Evolutionary conservation across 805 yeast genomes (phyloP).

Genomic region (Cyberlindnera sargentensis): DNA sequence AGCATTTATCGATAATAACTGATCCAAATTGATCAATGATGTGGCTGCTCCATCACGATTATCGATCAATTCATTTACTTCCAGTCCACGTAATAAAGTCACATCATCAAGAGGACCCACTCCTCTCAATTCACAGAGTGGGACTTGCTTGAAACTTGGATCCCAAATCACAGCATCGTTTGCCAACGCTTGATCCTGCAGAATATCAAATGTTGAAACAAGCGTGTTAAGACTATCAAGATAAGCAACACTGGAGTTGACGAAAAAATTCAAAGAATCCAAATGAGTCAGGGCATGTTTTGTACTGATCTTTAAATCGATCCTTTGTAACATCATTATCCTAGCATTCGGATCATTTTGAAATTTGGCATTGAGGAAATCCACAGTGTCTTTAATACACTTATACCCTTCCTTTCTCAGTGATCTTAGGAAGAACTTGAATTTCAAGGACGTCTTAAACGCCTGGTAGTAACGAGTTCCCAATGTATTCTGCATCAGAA

Average conservation of each 20-base stretch:
- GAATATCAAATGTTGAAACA: constrained; percentile 3
- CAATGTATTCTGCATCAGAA: constrained; percentile 17
- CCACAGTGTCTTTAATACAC: constrained; percentile 18
- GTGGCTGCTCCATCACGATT: not conserved
- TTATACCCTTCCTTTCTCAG: constrained; percentile 20
- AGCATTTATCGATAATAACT: not conserved
- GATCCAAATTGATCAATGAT: constrained; percentile 4
- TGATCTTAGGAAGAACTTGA: constrained; percentile 19
- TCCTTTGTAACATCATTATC: constrained; percentile 8
- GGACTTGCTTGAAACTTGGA: constrained; percentile 12
- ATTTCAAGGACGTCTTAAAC: constrained; percentile 18
- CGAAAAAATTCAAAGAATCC: constrained; percentile 15
- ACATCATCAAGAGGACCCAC: constrained; percentile 1
- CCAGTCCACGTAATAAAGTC: constrained; percentile 2
- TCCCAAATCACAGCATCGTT: constrained; percentile 19
- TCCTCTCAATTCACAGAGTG: constrained; percentile 1
- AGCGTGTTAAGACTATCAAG: constrained; percentile 3
- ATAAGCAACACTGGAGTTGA: constrained; percentile 4
- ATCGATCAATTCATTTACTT: constrained; percentile 2
- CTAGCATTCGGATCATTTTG: constrained; percentile 15
- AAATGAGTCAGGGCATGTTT: constrained; percentile 11
- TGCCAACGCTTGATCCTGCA: constrained; percentile 11
- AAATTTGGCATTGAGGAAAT: constrained; percentile 14
- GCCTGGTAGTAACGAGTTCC: constrained; percentile 19
- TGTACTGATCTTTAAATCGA: constrained; percentile 12